Base-by-base conservation (phyloP, 2,329 filamentous ascomycete species). In the Beauveria varroae region DNA sequence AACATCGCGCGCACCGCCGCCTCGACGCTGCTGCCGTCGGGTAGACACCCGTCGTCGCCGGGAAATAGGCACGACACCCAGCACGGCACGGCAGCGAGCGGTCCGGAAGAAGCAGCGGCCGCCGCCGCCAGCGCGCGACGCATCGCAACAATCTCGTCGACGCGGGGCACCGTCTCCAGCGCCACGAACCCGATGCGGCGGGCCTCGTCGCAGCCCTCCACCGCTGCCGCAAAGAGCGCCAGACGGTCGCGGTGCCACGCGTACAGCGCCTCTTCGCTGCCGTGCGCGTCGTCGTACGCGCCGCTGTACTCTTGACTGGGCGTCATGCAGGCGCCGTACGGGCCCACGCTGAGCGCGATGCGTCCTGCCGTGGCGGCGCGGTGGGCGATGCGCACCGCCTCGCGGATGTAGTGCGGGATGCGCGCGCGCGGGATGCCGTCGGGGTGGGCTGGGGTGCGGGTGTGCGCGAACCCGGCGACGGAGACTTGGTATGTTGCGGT, bases 401-500 rank as follows among this genome's bases (percentile, higher is more conserved):
- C 67, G n/a, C 76, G 68, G 2, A 83, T 66, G 59, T 76, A 80
- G 4, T 63, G 68, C 12, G 72, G 72, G 16, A 84, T 75, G 14
- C 72, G 72, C 6, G 66, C 63, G 4, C 68, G 66, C 3, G 69
- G 63, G 28, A 85, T 75, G 2, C 81, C 82, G 4, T 78, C 51
- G 65, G 0, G 71, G 20, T 1, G 75, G 78, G 59, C 43, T n/a
- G 46, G 34, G 20, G 18, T 18, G 16, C 22, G 30, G 1, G 84
- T 86, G 43, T 73, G 74, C 3, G 71, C 70, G 65, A 89, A 87
- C 0, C 82, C 86, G 12, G 81, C 74, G 8, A 78, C 70, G 0
- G 83, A 87, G 1, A 82, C 75, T 68, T 89, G 86, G 69, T 90
- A 90, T 0, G 87, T 90, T 8, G 86, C 86, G 10, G 85, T 89